Conservation (phyloP, 2,329 filamentous ascomycete genomes). For the Elsinoe perseae region DNA sequence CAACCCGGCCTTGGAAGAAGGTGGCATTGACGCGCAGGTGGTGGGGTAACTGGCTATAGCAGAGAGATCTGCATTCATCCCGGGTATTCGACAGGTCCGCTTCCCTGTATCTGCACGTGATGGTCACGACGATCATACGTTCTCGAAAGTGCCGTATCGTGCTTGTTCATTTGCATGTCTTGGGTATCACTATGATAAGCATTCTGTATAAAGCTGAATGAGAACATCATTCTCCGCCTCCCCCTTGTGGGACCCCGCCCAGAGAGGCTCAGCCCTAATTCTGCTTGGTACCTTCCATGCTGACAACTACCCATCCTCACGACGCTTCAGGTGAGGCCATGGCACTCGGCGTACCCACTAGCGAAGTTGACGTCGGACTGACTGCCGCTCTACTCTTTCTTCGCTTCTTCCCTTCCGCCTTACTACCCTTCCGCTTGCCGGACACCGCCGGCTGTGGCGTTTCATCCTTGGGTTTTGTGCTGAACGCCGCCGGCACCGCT, state of each 20-base stretch:
- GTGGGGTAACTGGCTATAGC: neutral
- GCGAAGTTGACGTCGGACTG: neutral
- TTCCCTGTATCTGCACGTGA: neutral
- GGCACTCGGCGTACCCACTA: neutral
- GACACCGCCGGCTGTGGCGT: neutral
- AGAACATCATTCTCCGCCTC: too few relatives aligned
- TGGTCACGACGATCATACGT: neutral
- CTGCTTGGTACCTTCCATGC: neutral
- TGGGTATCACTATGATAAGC: too few relatives aligned
- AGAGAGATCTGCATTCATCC: neutral
- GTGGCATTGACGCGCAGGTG: neutral
- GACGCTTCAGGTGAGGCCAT: constrained; percentile 4
- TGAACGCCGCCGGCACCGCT: constrained; percentile 12
- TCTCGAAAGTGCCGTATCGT: neutral
- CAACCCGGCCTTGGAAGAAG: neutral
- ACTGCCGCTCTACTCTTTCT: constrained; percentile 10
- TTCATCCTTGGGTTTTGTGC: constrained; percentile 13
- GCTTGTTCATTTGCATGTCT: too few relatives aligned
- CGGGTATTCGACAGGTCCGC: neutral
- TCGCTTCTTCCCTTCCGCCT: constrained; percentile 11
- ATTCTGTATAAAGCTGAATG: too few relatives aligned
- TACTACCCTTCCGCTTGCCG: constrained; percentile 14
- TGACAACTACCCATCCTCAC: neutral
- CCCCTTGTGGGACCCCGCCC: too few relatives aligned
- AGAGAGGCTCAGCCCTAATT: neutral